A percentile compares a stretch with the other conserved stretches of the same genome.
Evolutionary conservation across 495 filamentous ascomycete genomes (phyloP).

Genomic region (Trichodelitschia bisporula): DNA sequence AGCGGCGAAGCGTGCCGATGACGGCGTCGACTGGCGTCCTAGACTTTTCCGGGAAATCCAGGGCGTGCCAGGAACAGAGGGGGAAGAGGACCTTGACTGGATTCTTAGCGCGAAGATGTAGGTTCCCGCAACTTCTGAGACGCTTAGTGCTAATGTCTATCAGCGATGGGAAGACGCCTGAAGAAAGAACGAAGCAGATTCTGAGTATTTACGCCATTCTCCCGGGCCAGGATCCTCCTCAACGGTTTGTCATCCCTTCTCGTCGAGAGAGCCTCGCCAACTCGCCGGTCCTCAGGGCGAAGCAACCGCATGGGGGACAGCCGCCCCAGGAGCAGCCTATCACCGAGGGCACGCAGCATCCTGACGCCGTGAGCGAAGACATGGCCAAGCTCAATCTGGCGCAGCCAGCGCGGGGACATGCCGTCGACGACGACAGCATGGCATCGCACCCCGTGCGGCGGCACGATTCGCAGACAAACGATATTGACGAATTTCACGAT

Average conservation of each 20-base stretch:
- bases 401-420: constrained; percentile 3
- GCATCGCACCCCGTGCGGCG: constrained; percentile 19
- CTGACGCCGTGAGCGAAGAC: not conserved
- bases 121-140: constrained; percentile 1
- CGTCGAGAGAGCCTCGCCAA: constrained; percentile 13
- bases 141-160: not conserved
- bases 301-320: constrained; percentile 1
- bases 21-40: constrained; percentile 77
- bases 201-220: constrained; percentile 68
- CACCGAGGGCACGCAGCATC: constrained; percentile 14
- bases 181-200: constrained; percentile 64
- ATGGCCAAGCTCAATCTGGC: not conserved
- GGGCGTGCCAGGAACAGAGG: constrained; percentile 56
- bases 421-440: constrained; percentile 3
- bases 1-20: constrained; percentile 52
- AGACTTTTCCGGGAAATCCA: constrained; percentile 54
- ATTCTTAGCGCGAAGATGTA: constrained; percentile 77
- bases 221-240: constrained; percentile 32
- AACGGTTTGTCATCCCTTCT: constrained; percentile 20
- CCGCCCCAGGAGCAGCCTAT: constrained; percentile 13
- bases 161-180: constrained; percentile 42
- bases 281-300: constrained; percentile 17
- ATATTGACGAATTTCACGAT: constrained; percentile 34
- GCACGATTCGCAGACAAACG: constrained; percentile 23
- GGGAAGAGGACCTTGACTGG: constrained; percentile 79